A percentile compares a stretch with the other conserved stretches of the same genome.
These are phyloP conservation scores for Saprolegnia diclina DNA, from an alignment of 352 stramenopile species.

Conservation along the genomic window DNA sequence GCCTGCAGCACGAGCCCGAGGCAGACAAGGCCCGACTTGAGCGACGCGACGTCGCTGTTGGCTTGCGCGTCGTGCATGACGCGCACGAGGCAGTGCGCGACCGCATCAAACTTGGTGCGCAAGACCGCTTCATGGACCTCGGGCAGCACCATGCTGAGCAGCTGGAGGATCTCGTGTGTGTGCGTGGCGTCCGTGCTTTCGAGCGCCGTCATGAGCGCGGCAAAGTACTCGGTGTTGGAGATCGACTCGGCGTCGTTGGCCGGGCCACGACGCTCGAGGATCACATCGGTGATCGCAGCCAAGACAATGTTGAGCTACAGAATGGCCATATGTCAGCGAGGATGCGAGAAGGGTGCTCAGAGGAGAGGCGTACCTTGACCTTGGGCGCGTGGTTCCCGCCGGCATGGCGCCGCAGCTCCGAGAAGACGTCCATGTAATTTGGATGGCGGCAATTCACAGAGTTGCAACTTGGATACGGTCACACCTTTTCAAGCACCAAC, in stretches of 20 bases:
- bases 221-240: slow-evolving; percentile 83
- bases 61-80: slow-evolving; percentile 53
- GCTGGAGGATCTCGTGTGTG: slow-evolving; percentile 66
- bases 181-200: slow-evolving; percentile 66
- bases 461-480: neutral
- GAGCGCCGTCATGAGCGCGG: slow-evolving; percentile 80
- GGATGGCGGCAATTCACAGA: neutral
- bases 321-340: neutral
- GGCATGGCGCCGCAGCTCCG: slow-evolving; percentile 72
- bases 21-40: slow-evolving; percentile 61
- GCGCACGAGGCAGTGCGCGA: slow-evolving; percentile 60
- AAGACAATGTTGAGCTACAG: slow-evolving; percentile 75
- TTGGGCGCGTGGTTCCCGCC: slow-evolving; percentile 74
- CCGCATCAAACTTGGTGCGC: slow-evolving; percentile 68
- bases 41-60: slow-evolving; percentile 48
- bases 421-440: slow-evolving; percentile 35
- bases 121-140: slow-evolving; percentile 65
- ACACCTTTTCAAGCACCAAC: neutral
- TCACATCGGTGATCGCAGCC: slow-evolving; percentile 74
- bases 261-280: slow-evolving; percentile 55
- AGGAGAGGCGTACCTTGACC: slow-evolving; percentile 55
- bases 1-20: slow-evolving; percentile 57
- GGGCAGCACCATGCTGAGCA: slow-evolving; percentile 72
- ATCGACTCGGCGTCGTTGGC: slow-evolving; percentile 33
- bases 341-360: no score